phyloP scores from a whole-genome alignment of 208 protist genomes.

The Acanthamoeba quina region DNA sequence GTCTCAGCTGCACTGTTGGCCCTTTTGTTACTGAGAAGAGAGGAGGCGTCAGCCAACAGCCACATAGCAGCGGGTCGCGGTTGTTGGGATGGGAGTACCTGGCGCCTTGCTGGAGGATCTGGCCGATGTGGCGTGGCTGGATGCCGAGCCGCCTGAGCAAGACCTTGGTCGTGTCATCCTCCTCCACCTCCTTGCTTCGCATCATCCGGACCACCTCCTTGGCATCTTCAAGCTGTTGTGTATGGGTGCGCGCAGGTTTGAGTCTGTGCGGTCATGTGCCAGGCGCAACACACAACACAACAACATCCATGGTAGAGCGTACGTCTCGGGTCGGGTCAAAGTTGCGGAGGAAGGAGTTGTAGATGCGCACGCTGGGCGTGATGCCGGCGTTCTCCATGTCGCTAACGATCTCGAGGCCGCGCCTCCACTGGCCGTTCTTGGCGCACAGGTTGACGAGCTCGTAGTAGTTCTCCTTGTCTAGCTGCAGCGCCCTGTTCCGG shows the following conservation, averaged over 20 bases:
- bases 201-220: conserved; percentile 10
- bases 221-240: neutral
- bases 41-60: too few relatives aligned
- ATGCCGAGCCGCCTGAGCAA: conserved; percentile 12
- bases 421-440: conserved; percentile 14
- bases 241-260: too few relatives aligned
- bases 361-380: conserved; percentile 15
- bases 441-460: conserved; percentile 45
- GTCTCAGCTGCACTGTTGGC: too few relatives aligned
- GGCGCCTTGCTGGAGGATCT: conserved; percentile 4
- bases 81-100: neutral
- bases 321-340: conserved; percentile 6
- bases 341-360: conserved; percentile 49
- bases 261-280: too few relatives aligned
- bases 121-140: neutral
- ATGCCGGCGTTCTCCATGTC: conserved; percentile 39
- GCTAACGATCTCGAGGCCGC: neutral
- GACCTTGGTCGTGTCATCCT: neutral
- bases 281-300: neutral
- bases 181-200: neutral
- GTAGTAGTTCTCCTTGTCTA: conserved; percentile 59
- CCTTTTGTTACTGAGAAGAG: too few relatives aligned
- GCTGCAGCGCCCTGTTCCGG: neutral
- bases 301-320: neutral
- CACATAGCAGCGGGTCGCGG: too few relatives aligned